Evolutionary conservation across 306 rosid species (phyloP).

Genomic region (Abrus pulchellus): DNA sequence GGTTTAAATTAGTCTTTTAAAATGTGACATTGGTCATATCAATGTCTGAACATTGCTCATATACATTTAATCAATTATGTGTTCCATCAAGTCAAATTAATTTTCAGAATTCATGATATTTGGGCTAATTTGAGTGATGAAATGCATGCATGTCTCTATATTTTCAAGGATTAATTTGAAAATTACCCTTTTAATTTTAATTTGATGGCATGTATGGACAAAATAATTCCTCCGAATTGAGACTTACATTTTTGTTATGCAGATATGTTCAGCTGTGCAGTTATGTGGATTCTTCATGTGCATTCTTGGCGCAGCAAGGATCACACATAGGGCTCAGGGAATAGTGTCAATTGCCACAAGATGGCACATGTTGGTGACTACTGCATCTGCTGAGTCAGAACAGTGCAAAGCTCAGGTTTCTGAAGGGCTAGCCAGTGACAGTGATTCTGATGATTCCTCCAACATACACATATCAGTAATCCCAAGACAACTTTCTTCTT

Average conservation of each 20-base stretch:
- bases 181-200: background rate
- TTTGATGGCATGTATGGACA: too few relatives aligned
- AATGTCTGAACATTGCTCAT: too few relatives aligned
- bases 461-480: conserved; percentile 58
- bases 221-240: background rate
- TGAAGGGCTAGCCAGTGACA: conserved; percentile 43
- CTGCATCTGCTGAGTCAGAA: conserved; percentile 54
- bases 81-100: too few relatives aligned
- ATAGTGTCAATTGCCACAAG: conserved; percentile 79
- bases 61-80: too few relatives aligned
- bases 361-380: conserved; percentile 91
- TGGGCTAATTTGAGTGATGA: background rate
- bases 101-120: too few relatives aligned
- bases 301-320: conserved; percentile 83
- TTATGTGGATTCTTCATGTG: conserved; percentile 80
- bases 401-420: conserved; percentile 48
- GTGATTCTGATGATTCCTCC: conserved; percentile 70
- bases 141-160: background rate
- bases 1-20: background rate
- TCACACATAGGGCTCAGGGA: conserved; percentile 95
- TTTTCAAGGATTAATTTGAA: background rate
- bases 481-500: conserved; percentile 66
- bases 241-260: conserved; percentile 19
- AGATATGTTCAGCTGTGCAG: conserved; percentile 90
- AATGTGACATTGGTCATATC: too few relatives aligned